Evolutionary conservation across 306 rosid species (phyloP), one percentile per base, ranked within the genome.

Genomic region (Inga laurina): DNA sequence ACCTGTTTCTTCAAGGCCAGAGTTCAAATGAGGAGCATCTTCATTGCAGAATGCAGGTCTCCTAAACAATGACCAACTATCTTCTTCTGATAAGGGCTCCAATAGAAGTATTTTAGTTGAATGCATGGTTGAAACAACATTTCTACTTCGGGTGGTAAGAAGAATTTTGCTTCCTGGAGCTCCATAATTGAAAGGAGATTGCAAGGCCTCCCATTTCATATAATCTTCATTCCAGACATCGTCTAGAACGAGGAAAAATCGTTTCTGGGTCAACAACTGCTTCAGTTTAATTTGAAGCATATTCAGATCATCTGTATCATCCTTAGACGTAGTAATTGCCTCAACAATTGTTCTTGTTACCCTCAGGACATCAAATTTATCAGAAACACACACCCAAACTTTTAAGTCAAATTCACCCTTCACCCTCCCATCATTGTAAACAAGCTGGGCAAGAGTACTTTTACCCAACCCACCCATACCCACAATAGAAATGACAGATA

Each of bases 211-310:
- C 90, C 90, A 87, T 0, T 4, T n/a, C 34, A 30, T 18, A 41
- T 46, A 72, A 30, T 57, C 39, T 16, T 80, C 78, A 16, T 77
- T 39, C 85, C 89, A 87, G 2, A 87, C 71, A 30, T 87, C 85
- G 9, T 87, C 90, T 1, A 87, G 12, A 19, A 84, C 65, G 8
- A 83, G 16, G 15, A 86, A 32, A 41, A 87, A 72, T n/a, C 75
- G 84, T 34, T 76, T 80, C 0, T 70, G 76, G 0, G 8, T 34
- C 1, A 82, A 39, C 2, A 1, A 4, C 16, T 82, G 37, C 0
- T 59, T 51, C 65, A 79, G 27, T 41, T 32, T 24, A 3, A 15
- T 46, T 70, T 82, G 82, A 71, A 82, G 71, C 3, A 10, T 12
- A 14, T 56, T 30, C 3, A 76, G 3, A 14, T 74, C 82, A 7